Conservation (phyloP, 768 basidiomycete genomes). For the Leccinum ochraceum region DNA sequence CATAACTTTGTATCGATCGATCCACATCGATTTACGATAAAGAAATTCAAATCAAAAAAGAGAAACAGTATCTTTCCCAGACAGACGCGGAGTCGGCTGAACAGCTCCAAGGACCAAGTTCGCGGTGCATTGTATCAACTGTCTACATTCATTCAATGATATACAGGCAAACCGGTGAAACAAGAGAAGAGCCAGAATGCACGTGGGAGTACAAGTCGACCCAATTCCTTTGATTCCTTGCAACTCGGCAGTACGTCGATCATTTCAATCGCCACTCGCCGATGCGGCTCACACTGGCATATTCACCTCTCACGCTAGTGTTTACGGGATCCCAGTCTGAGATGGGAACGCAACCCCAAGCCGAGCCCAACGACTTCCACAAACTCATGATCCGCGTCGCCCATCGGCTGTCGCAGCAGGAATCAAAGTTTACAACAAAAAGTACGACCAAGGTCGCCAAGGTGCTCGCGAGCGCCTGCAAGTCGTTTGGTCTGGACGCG, state of each 20-base stretch:
- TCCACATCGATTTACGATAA: background rate
- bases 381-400: conserved; percentile 34
- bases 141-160: background rate
- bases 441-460: conserved; percentile 32
- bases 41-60: conserved; percentile 7
- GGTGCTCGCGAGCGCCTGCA: conserved; percentile 30
- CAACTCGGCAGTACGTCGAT: conserved; percentile 17
- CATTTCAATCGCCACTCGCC: background rate
- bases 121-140: background rate
- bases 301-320: background rate
- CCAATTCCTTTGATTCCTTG: background rate
- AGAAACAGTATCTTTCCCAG: conserved; percentile 2
- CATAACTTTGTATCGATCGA: background rate
- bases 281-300: background rate
- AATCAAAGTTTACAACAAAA: conserved; percentile 35
- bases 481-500: conserved; percentile 28
- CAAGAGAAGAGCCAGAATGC: conserved; percentile 14
- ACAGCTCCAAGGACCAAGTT: conserved; percentile 4
- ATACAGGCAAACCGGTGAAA: conserved; percentile 20
- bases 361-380: conserved; percentile 8
- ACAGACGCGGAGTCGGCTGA: background rate
- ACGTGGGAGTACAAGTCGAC: background rate
- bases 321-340: conserved; percentile 10
- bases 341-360: background rate
- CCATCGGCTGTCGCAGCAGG: conserved; percentile 30